Conservation (phyloP, 176 grass and related monocot species). For the Tillandsia leiboldiana region DNA sequence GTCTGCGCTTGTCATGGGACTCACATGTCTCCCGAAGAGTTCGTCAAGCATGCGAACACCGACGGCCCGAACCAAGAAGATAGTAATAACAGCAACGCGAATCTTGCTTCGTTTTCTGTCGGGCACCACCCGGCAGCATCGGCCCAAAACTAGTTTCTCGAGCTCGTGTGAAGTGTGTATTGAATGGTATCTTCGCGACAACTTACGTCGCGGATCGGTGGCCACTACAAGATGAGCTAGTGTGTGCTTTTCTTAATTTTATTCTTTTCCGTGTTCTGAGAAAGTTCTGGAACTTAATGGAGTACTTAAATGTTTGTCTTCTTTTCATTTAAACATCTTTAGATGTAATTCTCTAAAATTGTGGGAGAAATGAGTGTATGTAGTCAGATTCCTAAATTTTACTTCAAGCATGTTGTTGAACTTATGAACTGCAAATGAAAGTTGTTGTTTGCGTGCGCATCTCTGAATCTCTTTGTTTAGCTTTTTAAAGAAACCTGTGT, state of each 20-base stretch:
- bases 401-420: too few relatives aligned
- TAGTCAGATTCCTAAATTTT: too few relatives aligned
- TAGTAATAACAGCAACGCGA: not conserved
- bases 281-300: not conserved
- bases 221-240: not conserved
- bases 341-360: too few relatives aligned
- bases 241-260: not conserved
- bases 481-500: too few relatives aligned
- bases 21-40: slow-evolving; percentile 72
- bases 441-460: too few relatives aligned
- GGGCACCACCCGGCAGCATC: slow-evolving; percentile 46
- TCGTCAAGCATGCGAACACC: slow-evolving; percentile 56
- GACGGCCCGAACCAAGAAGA: slow-evolving; percentile 37
- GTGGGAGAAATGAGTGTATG: too few relatives aligned
- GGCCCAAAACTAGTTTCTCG: slow-evolving; percentile 40
- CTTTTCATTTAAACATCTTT: not conserved
- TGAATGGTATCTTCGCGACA: not conserved
- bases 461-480: too few relatives aligned
- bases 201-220: slow-evolving; percentile 1
- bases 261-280: not conserved
- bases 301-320: not conserved
- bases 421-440: too few relatives aligned
- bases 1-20: slow-evolving; percentile 89
- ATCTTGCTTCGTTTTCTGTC: slow-evolving; percentile 21
- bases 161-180: not conserved